Percentiles rank a stretch among this genome's conserved stretches.
Conservation (phyloP, 805 yeast species). For the Cyberlindnera mycetangii region DNA sequence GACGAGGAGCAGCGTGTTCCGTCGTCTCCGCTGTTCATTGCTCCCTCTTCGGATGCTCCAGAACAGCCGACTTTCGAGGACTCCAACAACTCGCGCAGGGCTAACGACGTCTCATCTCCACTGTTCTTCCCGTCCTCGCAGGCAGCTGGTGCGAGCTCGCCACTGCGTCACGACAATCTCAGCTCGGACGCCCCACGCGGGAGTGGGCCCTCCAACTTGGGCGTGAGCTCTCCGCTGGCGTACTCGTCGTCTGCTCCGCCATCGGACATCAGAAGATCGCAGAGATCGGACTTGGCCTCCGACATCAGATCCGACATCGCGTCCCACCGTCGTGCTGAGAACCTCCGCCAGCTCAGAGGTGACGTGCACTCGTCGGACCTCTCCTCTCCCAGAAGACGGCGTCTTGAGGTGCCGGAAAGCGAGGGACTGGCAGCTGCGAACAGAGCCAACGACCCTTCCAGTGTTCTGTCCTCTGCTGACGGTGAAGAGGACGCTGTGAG, state of each 20-base stretch:
- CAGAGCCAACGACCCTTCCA: slow-evolving; percentile 26
- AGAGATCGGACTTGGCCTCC: slow-evolving; percentile 33
- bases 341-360: slow-evolving; percentile 60
- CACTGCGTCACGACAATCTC: slow-evolving; percentile 13
- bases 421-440: slow-evolving; percentile 15
- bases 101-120: slow-evolving; percentile 29
- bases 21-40: slow-evolving; percentile 25
- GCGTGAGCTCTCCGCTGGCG: slow-evolving; percentile 44
- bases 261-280: slow-evolving; percentile 28
- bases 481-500: slow-evolving; percentile 68
- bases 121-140: slow-evolving; percentile 34
- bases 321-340: slow-evolving; percentile 41
- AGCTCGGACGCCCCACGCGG: slow-evolving; percentile 10
- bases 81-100: slow-evolving; percentile 9
- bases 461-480: slow-evolving; percentile 17
- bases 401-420: slow-evolving; percentile 47
- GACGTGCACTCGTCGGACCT: slow-evolving; percentile 72
- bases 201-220: slow-evolving; percentile 8
- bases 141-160: slow-evolving; percentile 19
- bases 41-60: slow-evolving; percentile 30
- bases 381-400: slow-evolving; percentile 67
- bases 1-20: slow-evolving; percentile 19
- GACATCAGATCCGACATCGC: slow-evolving; percentile 45
- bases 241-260: slow-evolving; percentile 37
- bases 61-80: slow-evolving; percentile 15